Base-by-base conservation (phyloP, 2,329 filamentous ascomycete species). In the Trichoderma sp. region DNA sequence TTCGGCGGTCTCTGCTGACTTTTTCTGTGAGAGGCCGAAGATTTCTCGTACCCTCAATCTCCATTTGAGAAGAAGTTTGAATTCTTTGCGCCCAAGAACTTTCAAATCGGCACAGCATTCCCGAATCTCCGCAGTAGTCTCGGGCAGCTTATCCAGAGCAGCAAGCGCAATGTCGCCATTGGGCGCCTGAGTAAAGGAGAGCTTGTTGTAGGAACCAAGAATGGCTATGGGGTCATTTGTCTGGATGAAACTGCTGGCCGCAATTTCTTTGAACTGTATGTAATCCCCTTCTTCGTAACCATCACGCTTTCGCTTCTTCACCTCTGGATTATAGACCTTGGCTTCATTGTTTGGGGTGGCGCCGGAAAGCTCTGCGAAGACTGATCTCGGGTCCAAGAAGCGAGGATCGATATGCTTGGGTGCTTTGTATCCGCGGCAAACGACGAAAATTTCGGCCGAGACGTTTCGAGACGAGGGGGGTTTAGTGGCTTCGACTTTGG, bases 231-330 rank as follows among this genome's bases (percentile, higher is more conserved):
- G 96, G 78, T 99, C 96, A 0, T 88, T 90, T 0, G 94, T 97
- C 78, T 98, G 92, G 74, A 99, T 95, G 79, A 98, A 99, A 70
- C 98, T 94, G 80, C 91, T 96, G 0, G 95, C 95, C 0, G 93
- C 85, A 3, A 93, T 88, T 78, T 97, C 93, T 80, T 98, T 97
- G 85, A 92, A 97, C 77, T 97, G 93, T 5, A 90, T 95, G 81
- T 92, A 97, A 75, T 99, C 94, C 43, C 94, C 95, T 81, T 99
- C 96, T 75, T 98, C 95, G 75, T 99, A 99, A 86, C 96, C 96
- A 58, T 97, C 95, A 85, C 96, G 88, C 88, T 98, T 98, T 72
- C 96, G 87, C 89, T 98, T 99, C 87, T 98, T 99, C 79, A 93
- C 87, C 80, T 99, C 96, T 0, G 96, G 96, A 75, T 99, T 98